Evolutionary conservation across 2,329 filamentous ascomycete species (phyloP), one percentile per base, ranked within the genome.

Genomic region (Huntiella decipiens): DNA sequence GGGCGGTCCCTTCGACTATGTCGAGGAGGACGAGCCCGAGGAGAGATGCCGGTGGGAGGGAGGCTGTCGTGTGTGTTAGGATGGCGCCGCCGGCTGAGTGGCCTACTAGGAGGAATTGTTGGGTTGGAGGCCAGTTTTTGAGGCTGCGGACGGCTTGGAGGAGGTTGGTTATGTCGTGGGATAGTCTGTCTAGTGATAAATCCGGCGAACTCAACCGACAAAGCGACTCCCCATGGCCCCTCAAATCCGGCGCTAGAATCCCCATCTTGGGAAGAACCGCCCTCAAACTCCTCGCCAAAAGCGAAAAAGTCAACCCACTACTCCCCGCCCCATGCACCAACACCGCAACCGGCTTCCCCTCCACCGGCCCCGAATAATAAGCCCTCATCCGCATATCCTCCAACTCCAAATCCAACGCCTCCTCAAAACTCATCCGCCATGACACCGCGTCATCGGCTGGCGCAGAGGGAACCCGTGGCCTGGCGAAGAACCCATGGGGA

Each of bases 21-120:
- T 98, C 91, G 12, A 98, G 67, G 5, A 96, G 87, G 3, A 78
- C 83, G 61, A 88, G 94, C 15, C 84, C 91, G 12, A 96, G 66
- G 1, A 96, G 60, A 19, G 77, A 71, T 33, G 63, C 60, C 1
- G 80, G 82, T 33, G 94, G 64, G 36, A 68, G 63, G 1, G 74
- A 74, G 55, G 93, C 76, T 0, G 84, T 91, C 1, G 74, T 74
- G 56, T 94, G 77, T 0, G 85, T 92, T 6, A 94, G 77, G 0
- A 96, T 83, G 5, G 88, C 88, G 11, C 91, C 91, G 45, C 91
- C 91, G 2, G 96, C 73, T 35, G 84, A 93, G 63, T 98, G 91
- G 22, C 91, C 91, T 5, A 98, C 77, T 1, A 96, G 72, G 22
- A 96, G 65, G 17, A 88, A 63, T 32, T 80, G 74, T 1, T 91